Evolutionary conservation across 2,329 filamentous ascomycete genomes (phyloP), one percentile per base, ranked within the genome.

Genomic region (Xylaria sp.): DNA sequence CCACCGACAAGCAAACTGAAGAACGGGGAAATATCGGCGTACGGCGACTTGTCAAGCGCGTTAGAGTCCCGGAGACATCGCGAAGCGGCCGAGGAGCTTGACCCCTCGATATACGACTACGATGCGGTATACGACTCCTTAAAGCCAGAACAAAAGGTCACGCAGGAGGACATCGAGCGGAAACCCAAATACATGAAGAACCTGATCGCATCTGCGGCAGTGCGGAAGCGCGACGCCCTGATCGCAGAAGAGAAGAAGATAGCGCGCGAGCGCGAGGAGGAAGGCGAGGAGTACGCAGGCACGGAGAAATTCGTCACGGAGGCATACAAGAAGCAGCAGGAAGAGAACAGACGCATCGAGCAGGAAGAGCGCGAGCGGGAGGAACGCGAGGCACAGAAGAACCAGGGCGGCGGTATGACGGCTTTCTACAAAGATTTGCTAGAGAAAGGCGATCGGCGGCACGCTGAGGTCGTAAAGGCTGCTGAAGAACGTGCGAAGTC

Each of bases 271-370:
- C 87, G 93, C 55, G 92, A 92, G 75, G 90, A 89, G 0, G 93
- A 96, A 78, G 93, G 93, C 20, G 93, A 95, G 41, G 91, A 92
- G 76, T 96, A 90, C 75, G 91, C 87, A 0, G 93, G 91, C 75
- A 96, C 94, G 82, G 93, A 96, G 78, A 93, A 91, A 80, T 96
- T 96, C 74, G 93, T 96, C 41, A 96, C 93, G 0, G 91, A 90
- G 67, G 92, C 92, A 44, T 97, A 96, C 79, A 93, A 92, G 82
- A 86, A 87, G 76, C 92, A 95, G 77, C 92, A 94, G 76, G 92
- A 91, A 78, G 93, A 94, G 79, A 90, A 93, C 72, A 84, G 85
- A 73, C 83, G 85, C 64, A 77, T 92, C 9, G 92, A 94, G 76
- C 91, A 90, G 72, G 92, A 93, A 77, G 92, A 96, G 81, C 87